Percentiles rank a stretch among this genome's conserved stretches.
Evolutionary conservation across 2,329 filamentous ascomycete genomes (phyloP).

Genomic region (Hirsutella minnesotensis): DNA sequence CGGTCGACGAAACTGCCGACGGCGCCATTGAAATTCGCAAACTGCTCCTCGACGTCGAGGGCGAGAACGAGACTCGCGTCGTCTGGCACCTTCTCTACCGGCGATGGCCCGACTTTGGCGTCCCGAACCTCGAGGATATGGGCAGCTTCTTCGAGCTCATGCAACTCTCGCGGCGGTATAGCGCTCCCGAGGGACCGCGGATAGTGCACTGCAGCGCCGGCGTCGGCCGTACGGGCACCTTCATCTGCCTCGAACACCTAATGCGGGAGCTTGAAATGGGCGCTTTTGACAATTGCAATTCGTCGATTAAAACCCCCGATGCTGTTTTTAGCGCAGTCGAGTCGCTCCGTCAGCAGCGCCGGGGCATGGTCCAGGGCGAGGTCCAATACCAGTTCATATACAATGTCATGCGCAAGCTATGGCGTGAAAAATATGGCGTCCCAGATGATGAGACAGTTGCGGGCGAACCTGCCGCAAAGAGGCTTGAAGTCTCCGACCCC

Average conservation of each 20-base stretch:
- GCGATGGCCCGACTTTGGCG: conserved; percentile 82
- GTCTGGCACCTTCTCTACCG: conserved; percentile 81
- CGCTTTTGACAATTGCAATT: conserved; percentile 41
- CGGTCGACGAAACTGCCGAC: conserved; percentile 39
- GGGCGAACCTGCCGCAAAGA: conserved; percentile 38
- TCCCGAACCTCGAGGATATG: conserved; percentile 58
- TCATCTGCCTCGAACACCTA: conserved; percentile 90
- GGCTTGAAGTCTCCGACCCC: conserved; percentile 37
- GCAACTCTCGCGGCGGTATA: conserved; percentile 47
- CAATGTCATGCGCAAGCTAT: conserved; percentile 65
- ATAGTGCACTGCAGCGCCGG: conserved; percentile 85
- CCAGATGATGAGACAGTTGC: conserved; percentile 17
- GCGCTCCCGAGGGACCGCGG: conserved; percentile 50
- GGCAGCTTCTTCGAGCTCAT: conserved; percentile 59
- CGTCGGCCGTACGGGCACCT: conserved; percentile 87
- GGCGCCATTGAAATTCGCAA: conserved; percentile 64
- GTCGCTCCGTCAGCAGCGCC: conserved; percentile 69
- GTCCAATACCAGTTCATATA: conserved; percentile 82
- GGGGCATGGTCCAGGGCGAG: conserved; percentile 91
- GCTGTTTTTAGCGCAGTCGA: conserved; percentile 72
- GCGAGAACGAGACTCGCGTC: conserved; percentile 36
- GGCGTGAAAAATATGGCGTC: conserved; percentile 51
- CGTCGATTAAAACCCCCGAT: conserved; percentile 33
- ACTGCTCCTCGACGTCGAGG: conserved; percentile 45
- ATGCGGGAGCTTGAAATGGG: conserved; percentile 71